A percentile compares a stretch with the other conserved stretches of the same genome.
Conservation (phyloP, 495 filamentous ascomycete species). For the Pyrenula massariospora region DNA sequence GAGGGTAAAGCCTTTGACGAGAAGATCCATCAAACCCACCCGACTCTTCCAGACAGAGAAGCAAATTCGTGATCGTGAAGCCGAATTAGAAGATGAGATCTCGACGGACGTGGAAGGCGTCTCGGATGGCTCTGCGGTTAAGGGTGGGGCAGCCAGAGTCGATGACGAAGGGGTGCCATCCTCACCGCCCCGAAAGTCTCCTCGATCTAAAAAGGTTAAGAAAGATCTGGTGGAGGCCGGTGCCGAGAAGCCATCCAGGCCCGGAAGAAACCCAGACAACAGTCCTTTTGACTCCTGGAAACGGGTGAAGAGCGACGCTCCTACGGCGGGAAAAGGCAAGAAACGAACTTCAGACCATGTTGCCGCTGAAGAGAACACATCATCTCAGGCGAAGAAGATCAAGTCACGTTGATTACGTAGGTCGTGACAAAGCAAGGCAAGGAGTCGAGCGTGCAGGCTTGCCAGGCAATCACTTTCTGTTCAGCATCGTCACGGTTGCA, state of each 20-base stretch:
- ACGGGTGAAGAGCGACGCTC: constrained; percentile 39
- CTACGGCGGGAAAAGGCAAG: constrained; percentile 11
- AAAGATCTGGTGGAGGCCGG: constrained; percentile 14
- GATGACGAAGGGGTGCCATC: constrained; percentile 1
- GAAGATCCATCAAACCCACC: constrained; percentile 70
- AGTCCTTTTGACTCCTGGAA: constrained; percentile 60
- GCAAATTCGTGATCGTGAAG: constrained; percentile 14
- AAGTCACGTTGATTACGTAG: neutral
- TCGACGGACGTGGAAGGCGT: constrained; percentile 49
- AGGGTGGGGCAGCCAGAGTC: constrained; percentile 16
- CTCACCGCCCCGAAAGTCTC: constrained; percentile 12
- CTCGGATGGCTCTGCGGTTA: constrained; percentile 28
- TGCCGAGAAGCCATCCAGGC: constrained; percentile 30
- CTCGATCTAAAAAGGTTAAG: constrained; percentile 15
- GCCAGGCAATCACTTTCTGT: no score
- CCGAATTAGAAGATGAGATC: constrained; percentile 40
- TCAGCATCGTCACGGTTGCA: no score
- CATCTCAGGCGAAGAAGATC: neutral
- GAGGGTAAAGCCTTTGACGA: constrained; percentile 46
- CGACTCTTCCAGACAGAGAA: constrained; percentile 61
- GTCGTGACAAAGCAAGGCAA: no score
- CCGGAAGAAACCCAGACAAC: constrained; percentile 26
- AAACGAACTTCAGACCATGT: constrained; percentile 20
- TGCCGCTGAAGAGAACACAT: neutral
- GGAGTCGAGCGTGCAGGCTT: no score